These are phyloP conservation scores for Fusarium pseudograminearum DNA, from an alignment of 2,329 filamentous ascomycete species.

Conservation along the genomic window DNA sequence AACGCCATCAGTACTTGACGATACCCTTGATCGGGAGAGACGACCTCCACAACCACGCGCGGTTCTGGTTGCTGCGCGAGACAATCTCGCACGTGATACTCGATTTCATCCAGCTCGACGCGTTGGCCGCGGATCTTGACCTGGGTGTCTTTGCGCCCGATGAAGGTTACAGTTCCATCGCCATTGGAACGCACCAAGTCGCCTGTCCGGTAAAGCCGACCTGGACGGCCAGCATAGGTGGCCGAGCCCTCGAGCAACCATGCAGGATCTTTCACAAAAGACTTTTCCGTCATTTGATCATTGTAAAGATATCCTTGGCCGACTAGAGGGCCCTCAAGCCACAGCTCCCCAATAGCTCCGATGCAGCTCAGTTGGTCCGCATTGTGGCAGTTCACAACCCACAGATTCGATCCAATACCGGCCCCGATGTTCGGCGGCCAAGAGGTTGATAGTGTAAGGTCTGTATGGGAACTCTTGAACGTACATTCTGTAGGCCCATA, in stretches of 20 bases:
- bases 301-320: not conserved
- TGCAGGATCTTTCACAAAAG: not conserved
- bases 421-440: not conserved
- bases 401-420: not conserved
- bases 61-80: not conserved
- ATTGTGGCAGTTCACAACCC: not conserved
- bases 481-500: not conserved
- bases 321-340: not conserved
- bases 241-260: not conserved
- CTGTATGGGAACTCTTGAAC: not conserved
- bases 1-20: not conserved
- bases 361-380: not conserved
- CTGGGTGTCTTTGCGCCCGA: not conserved
- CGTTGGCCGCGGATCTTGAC: not conserved
- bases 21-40: not conserved
- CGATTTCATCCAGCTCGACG: not conserved
- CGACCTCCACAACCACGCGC: not conserved
- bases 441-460: too few relatives aligned
- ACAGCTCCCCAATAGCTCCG: not conserved
- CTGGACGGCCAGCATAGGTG: not conserved
- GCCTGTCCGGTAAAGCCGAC: not conserved
- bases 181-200: not conserved
- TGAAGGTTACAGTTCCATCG: not conserved
- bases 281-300: too few relatives aligned
- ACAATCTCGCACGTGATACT: not conserved